These are phyloP conservation scores for Penicillium bovifimosum DNA, from an alignment of 495 filamentous ascomycete genomes.

Conservation along the genomic window DNA sequence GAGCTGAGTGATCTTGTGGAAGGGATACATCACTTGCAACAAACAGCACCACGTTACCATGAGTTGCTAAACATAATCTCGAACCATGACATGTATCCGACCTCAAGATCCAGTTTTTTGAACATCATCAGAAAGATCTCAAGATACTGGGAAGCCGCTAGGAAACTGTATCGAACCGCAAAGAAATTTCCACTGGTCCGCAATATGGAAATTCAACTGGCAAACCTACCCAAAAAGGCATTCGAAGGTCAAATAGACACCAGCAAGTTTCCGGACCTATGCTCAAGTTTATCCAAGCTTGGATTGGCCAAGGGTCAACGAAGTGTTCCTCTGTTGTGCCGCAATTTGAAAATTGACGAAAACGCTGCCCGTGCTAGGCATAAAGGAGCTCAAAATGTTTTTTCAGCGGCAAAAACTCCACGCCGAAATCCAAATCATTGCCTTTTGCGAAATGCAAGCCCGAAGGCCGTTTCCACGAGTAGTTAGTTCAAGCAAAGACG, in stretches of 20 bases:
- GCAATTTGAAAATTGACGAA: background rate
- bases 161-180: conserved; percentile 7
- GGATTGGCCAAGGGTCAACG: conserved; percentile 9
- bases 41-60: background rate
- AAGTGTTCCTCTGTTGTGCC: conserved; percentile 2
- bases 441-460: conserved; percentile 12
- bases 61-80: conserved; percentile 5
- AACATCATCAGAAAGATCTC: conserved; percentile 17
- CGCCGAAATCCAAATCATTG: conserved; percentile 15
- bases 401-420: conserved; percentile 11
- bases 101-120: background rate
- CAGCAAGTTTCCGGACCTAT: background rate
- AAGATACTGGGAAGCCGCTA: conserved; percentile 10
- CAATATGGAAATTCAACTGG: conserved; percentile 14
- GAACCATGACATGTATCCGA: conserved; percentile 2
- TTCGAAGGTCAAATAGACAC: conserved; percentile 3
- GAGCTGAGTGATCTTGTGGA: conserved; percentile 7
- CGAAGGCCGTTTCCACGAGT: conserved; percentile 6
- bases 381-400: background rate
- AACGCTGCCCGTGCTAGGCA: background rate
- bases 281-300: background rate
- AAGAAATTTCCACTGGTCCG: conserved; percentile 12
- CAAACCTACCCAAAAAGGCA: conserved; percentile 9
- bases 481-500: conserved; percentile 16
- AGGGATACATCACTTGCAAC: conserved; percentile 7